phyloP scores from a whole-genome alignment of 331 rosid genomes.

The Arachis monticola region DNA sequence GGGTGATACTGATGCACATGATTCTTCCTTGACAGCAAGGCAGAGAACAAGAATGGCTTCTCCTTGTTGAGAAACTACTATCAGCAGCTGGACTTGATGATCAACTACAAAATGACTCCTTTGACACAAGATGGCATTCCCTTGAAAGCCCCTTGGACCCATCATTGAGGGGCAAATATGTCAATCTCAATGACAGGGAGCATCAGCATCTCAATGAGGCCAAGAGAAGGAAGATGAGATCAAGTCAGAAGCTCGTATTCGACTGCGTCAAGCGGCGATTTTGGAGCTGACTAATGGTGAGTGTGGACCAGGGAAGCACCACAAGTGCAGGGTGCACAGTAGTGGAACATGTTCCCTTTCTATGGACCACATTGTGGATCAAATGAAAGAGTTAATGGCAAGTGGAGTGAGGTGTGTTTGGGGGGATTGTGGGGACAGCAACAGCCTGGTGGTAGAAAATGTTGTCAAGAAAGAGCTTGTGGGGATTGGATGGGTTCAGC shows the following conservation, averaged over 20 bases:
- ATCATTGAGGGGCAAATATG: conserved; percentile 74
- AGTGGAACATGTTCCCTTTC: conserved; percentile 43
- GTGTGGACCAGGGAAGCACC: conserved; percentile 46
- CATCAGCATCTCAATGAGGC: conserved; percentile 67
- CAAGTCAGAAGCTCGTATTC: conserved; percentile 75
- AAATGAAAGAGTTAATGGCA: conserved; percentile 69
- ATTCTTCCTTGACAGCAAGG: conserved; percentile 56
- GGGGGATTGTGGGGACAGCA: conserved; percentile 63
- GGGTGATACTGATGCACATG: conserved; percentile 69
- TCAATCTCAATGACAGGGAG: conserved; percentile 56
- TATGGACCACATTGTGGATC: conserved; percentile 70
- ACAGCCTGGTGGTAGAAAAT: conserved; percentile 75
- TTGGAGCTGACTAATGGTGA: conserved; percentile 53
- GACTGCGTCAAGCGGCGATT: conserved; percentile 70
- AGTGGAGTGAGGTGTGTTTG: conserved; percentile 53
- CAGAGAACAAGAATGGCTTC: conserved; percentile 72
- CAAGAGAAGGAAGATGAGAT: conserved; percentile 70
- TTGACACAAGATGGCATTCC: conserved; percentile 68
- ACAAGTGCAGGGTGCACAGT: conserved; percentile 37
- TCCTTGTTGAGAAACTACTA: conserved; percentile 64
- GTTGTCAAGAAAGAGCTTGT: conserved; percentile 75
- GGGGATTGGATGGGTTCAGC: conserved; percentile 72
- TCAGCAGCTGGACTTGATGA: conserved; percentile 72
- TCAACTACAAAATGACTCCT: conserved; percentile 38
- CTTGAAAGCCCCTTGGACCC: conserved; percentile 83